Evolutionary conservation across 139 green algal genomes (phyloP).

Genomic region (Pseudopediastrum boryanum): DNA sequence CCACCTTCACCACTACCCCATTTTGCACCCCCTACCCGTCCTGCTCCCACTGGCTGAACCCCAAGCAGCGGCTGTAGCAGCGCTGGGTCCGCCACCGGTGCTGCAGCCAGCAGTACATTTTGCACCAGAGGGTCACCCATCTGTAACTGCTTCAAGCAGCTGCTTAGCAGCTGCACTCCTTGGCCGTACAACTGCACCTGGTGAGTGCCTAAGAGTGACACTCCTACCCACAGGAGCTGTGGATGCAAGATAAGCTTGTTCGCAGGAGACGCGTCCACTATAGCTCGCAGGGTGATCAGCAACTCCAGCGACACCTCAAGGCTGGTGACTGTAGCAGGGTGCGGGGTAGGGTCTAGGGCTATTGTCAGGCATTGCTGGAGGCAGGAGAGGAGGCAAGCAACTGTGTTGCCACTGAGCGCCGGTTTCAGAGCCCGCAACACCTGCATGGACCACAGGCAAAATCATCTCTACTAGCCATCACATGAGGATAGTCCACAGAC

Average conservation of each 20-base stretch:
- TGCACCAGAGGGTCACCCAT: conserved; percentile 65
- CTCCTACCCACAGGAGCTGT: conserved; percentile 74
- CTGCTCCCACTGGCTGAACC: neutral
- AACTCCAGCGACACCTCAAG: conserved; percentile 49
- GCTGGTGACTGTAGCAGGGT: conserved; percentile 16
- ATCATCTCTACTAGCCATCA: neutral
- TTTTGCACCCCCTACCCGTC: no score
- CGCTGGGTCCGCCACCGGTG: conserved; percentile 31
- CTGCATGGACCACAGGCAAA: conserved; percentile 26
- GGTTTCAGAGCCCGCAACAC: conserved; percentile 80
- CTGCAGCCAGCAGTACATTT: conserved; percentile 76
- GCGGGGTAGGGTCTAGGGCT: neutral
- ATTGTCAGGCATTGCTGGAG: conserved; percentile 78
- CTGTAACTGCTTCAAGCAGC: conserved; percentile 50
- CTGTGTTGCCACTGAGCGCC: conserved; percentile 62
- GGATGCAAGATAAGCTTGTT: conserved; percentile 84
- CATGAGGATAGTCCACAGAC: neutral
- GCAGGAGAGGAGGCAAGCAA: conserved; percentile 70
- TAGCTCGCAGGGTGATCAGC: conserved; percentile 57
- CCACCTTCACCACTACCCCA: no score
- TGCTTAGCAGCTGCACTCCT: conserved; percentile 63
- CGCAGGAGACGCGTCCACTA: conserved; percentile 61
- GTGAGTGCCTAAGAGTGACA: conserved; percentile 76
- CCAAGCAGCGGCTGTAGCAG: neutral
- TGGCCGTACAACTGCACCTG: conserved; percentile 78